These are phyloP conservation scores for Podospora bellae-mahoneyi DNA, from an alignment of 495 filamentous ascomycete genomes.

Conservation along the genomic window DNA sequence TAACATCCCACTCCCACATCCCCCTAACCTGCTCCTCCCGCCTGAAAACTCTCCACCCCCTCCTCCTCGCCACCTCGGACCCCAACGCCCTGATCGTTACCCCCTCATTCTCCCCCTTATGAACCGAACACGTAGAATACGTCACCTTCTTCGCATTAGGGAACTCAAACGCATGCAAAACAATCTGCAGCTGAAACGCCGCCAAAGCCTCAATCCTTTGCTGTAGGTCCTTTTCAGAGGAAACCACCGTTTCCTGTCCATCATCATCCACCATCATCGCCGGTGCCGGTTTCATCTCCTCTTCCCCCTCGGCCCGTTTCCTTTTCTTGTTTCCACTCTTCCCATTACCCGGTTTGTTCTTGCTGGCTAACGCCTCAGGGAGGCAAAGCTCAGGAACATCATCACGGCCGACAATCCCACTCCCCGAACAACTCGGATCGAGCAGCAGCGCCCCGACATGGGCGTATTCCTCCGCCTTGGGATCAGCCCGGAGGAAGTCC, in stretches of 20 bases:
- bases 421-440: slow-evolving; percentile 92
- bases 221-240: slow-evolving; percentile 43
- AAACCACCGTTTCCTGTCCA: slow-evolving; percentile 40
- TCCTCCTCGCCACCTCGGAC: slow-evolving; percentile 58
- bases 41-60: slow-evolving; percentile 73
- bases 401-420: slow-evolving; percentile 86
- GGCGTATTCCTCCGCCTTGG: slow-evolving; percentile 46
- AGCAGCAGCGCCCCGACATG: slow-evolving; percentile 72
- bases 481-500: slow-evolving; percentile 77
- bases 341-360: background rate
- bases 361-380: slow-evolving; percentile 40
- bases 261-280: slow-evolving; percentile 49
- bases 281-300: slow-evolving; percentile 27
- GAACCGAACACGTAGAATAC: slow-evolving; percentile 89
- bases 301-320: slow-evolving; percentile 36
- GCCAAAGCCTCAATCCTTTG: slow-evolving; percentile 67
- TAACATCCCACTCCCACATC: slow-evolving; percentile 64
- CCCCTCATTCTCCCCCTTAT: slow-evolving; percentile 80
- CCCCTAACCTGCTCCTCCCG: slow-evolving; percentile 68
- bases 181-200: slow-evolving; percentile 69
- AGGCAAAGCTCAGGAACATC: slow-evolving; percentile 62
- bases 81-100: slow-evolving; percentile 69
- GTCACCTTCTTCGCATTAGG: slow-evolving; percentile 72
- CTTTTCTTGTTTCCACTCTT: slow-evolving; percentile 30
- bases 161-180: slow-evolving; percentile 81